A percentile compares a stretch with the other conserved stretches of the same genome.
These are phyloP conservation scores for Talaromyces stipitatus DNA, from an alignment of 495 filamentous ascomycete genomes.

Conservation along the genomic window DNA sequence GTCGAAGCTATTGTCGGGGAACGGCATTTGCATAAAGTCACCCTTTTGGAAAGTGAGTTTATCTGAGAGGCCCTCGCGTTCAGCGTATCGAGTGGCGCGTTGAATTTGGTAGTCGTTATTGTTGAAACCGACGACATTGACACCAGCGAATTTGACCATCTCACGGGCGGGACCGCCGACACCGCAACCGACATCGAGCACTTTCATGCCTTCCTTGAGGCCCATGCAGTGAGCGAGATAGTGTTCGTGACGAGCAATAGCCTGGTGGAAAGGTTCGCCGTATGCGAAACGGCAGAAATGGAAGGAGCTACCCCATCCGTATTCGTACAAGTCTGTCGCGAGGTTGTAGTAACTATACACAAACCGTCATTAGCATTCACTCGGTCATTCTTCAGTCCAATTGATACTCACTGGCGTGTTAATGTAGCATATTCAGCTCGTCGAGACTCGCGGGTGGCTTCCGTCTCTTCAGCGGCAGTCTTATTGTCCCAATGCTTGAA, in stretches of 20 bases:
- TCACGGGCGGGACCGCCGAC: slow-evolving; percentile 96
- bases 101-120: slow-evolving; percentile 99
- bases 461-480: slow-evolving; percentile 67
- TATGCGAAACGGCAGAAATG: slow-evolving; percentile 96
- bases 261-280: slow-evolving; percentile 84
- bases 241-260: slow-evolving; percentile 96
- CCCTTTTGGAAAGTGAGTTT: slow-evolving; percentile 90
- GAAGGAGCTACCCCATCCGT: slow-evolving; percentile 92
- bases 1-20: slow-evolving; percentile 86
- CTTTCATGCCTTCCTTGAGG: slow-evolving; percentile 77
- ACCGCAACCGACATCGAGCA: slow-evolving; percentile 95
- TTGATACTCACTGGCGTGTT: slow-evolving; percentile 72
- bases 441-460: slow-evolving; percentile 71
- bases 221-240: slow-evolving; percentile 90
- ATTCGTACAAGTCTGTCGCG: slow-evolving; percentile 94
- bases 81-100: slow-evolving; percentile 79
- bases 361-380: background rate
- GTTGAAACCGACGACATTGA: slow-evolving; percentile 87
- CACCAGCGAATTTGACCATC: slow-evolving; percentile 90
- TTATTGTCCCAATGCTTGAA: slow-evolving; percentile 99
- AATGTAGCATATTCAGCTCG: slow-evolving; percentile 89
- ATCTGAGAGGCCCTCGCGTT: slow-evolving; percentile 69
- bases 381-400: background rate
- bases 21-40: slow-evolving; percentile 99
- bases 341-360: slow-evolving; percentile 95